Base-by-base conservation (phyloP, 768 basidiomycete species). In the Kwoniella shandongensis region DNA sequence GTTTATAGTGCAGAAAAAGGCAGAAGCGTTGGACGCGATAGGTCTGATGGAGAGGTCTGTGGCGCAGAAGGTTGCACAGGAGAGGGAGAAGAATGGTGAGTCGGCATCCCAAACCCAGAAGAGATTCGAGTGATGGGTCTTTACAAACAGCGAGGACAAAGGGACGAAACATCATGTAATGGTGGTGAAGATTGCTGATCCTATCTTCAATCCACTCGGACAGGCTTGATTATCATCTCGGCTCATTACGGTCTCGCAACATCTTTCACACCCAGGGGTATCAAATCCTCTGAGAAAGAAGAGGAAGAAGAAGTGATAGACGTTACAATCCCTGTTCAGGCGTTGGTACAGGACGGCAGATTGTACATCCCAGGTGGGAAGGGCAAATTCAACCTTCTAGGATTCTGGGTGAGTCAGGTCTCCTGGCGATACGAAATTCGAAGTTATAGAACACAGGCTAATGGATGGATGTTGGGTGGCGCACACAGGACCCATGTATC, bases 321-420 rank as follows among this genome's bases (percentile, higher is more conserved):
- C 72, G 89, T 93, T 38, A 89, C 87, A 3, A 79, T 88, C 40
- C 84, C 91, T 5, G 72, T 93, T 48, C 91, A 92, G 78, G 85
- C 88, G 18, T 79, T 92, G 20, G 88, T 94, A 47, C 81, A 83
- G 66, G 82, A 85, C 62, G 86, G 87, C 36, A 88, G 89, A 70
- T 70, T 96, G 48, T 83, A 85, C 69, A 86, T 93, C 60, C 84
- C 90, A 39, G 84, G 84, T 49, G 85, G 85, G 44, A 80, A 86
- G 66, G 80, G 83, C 44, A 94, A 93, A 88, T 79, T 84, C 57
- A 82, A 84, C 25, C 80, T 94, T 38, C 85, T 89, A 69, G 91
- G 91, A n/a, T 91, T 96, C 79, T 85, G 83, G 70, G 74, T 76
- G 44, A 55, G 72, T 63, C n/a, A 40, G 44, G 63, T 58, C 18